Percentiles rank a stretch among this genome's conserved stretches.
These are phyloP conservation scores for Thozetella sp. DNA, from an alignment of 495 filamentous ascomycete species.

Conservation along the genomic window DNA sequence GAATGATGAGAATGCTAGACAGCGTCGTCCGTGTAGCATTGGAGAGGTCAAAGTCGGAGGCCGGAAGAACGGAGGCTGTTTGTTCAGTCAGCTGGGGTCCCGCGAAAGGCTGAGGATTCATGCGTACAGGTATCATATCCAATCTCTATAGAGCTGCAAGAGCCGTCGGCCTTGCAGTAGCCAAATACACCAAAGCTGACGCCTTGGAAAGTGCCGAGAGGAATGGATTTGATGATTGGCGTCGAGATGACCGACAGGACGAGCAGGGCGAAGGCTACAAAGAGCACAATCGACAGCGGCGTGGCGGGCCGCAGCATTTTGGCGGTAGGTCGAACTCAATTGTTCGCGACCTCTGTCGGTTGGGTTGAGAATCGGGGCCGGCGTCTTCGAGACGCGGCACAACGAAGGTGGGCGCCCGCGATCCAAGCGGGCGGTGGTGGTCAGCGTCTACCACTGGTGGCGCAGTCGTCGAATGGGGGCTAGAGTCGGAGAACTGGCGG, in stretches of 20 bases:
- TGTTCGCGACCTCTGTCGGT: not conserved
- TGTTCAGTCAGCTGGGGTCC: conserved; percentile 3
- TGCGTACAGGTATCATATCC: conserved; percentile 85
- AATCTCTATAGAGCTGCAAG: conserved; percentile 74
- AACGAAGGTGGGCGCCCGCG: not conserved
- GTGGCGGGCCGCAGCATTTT: conserved; percentile 86
- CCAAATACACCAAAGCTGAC: conserved; percentile 93
- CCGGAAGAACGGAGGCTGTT: not conserved
- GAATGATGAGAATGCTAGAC: conserved; percentile 89
- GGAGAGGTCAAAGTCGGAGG: conserved; percentile 72
- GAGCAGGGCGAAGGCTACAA: conserved; percentile 82
- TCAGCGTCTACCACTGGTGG: not conserved
- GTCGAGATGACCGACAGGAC: conserved; percentile 90
- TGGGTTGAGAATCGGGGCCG: not conserved
- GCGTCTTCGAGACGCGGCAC: conserved; percentile 6
- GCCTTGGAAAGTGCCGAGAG: conserved; percentile 73
- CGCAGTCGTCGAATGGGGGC: not conserved
- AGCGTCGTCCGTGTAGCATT: conserved; percentile 75
- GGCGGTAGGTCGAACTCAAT: conserved; percentile 10
- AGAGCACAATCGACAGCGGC: conserved; percentile 82
- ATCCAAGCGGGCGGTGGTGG: not conserved
- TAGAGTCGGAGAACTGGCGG: not conserved
- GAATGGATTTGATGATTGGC: conserved; percentile 84
- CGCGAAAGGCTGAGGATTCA: conserved; percentile 3
- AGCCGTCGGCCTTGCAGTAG: conserved; percentile 61